Percentiles rank a stretch among this genome's conserved stretches.
Evolutionary conservation across 352 stramenopile genomes (phyloP).

Genomic region (Phytophthora syringae): DNA sequence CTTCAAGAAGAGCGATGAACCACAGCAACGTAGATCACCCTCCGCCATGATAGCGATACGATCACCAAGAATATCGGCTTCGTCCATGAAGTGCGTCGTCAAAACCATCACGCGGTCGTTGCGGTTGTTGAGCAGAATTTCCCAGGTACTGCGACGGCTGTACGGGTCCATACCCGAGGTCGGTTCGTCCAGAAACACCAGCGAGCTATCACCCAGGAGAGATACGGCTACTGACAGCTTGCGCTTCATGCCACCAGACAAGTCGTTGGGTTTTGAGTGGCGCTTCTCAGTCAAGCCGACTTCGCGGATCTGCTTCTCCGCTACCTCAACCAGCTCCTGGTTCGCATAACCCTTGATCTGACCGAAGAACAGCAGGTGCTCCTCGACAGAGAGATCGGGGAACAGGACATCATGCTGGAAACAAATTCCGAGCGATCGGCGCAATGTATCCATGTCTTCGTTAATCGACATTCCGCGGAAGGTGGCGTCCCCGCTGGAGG

Average conservation of each 20-base stretch:
- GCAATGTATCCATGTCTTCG: conserved; percentile 75
- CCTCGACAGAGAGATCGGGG: conserved; percentile 65
- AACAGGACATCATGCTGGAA: conserved; percentile 85
- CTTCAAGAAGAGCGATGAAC: conserved; percentile 82
- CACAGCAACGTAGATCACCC: conserved; percentile 68
- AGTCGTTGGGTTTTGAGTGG: conserved; percentile 29
- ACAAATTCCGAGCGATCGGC: conserved; percentile 72
- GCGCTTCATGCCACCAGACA: conserved; percentile 90
- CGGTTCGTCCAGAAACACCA: conserved; percentile 91
- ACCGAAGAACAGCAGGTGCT: conserved; percentile 75
- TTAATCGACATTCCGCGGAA: conserved; percentile 74
- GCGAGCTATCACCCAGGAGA: conserved; percentile 81
- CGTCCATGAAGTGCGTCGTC: conserved; percentile 95
- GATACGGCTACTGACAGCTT: conserved; percentile 90
- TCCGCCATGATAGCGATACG: conserved; percentile 85
- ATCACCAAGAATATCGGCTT: conserved; percentile 85
- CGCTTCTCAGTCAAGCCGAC: conserved; percentile 67
- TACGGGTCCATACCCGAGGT: conserved; percentile 96
- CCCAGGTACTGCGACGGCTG: conserved; percentile 92
- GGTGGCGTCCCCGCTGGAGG: conserved; percentile 52
- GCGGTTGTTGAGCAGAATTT: conserved; percentile 68
- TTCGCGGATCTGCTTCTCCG: conserved; percentile 42
- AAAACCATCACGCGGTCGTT: conserved; percentile 79
- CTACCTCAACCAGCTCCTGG: conserved; percentile 33
- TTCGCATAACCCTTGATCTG: conserved; percentile 58